Evolutionary conservation across 2,329 filamentous ascomycete species (phyloP), one percentile per base, ranked within the genome.

Genomic region (Xylariaceae sp.): DNA sequence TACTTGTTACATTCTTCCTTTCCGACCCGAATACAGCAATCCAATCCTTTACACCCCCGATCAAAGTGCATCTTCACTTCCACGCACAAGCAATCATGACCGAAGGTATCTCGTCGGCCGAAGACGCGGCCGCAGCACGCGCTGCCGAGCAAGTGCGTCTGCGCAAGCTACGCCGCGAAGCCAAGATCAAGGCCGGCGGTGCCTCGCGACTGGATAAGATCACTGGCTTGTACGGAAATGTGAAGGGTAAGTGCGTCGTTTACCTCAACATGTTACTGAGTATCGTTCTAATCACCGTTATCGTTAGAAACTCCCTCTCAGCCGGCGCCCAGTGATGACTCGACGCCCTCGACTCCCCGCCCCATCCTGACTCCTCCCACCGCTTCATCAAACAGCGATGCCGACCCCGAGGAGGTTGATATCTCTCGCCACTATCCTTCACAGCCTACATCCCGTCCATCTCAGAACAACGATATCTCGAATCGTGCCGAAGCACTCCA

Each of bases 81-180:
- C 23, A 18, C 11, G 18, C 8, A 53, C 3, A 39, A 37, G 15
- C 11, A 44, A 61, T 39, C 30, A 72, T 72, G 70, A 68, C 68
- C 6, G 70, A 72, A 59, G 63, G 61, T 10, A 57, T 65, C 9
- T 65, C 66, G 34, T 56, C 65, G 23, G 64, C 71, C n/a, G 76
- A 78, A 52, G 79, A 82, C 61, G 77, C 78, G 1, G 80, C 78
- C 1, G 77, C 80, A 11, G 75, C 78, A 60, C 76, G 82, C 61
- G 82, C 83, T 2, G 75, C 80, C 30, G 84, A 88, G 64, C 86
- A 90, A 74, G 87, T 87, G 44, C 85, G 89, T 51, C 79, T 90
- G 59, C 87, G 90, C 66, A 90, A 91, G 73, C 89, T 92, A 73
- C 85, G 88, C 45, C 83, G 89, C 53, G 87, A 91, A 72, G 89